These are phyloP conservation scores for Claviceps cyperi DNA, from an alignment of 2,329 filamentous ascomycete species.

Conservation along the genomic window DNA sequence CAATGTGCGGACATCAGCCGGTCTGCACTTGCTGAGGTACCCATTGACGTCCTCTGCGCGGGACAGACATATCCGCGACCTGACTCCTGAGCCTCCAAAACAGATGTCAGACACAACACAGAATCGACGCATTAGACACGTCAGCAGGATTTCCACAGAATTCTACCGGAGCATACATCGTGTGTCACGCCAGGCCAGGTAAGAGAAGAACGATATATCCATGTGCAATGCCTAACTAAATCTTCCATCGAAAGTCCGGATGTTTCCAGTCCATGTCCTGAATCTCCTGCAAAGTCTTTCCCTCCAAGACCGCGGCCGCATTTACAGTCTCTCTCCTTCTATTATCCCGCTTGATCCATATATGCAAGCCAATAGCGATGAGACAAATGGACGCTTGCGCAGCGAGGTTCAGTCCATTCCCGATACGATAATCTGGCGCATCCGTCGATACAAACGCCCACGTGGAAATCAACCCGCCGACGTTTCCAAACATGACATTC, in stretches of 20 bases:
- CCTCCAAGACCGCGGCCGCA: slow-evolving; percentile 41
- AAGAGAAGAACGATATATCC: neutral
- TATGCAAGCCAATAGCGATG: slow-evolving; percentile 29
- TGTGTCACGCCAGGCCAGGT: no score
- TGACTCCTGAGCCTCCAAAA: no score
- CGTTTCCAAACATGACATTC: slow-evolving; percentile 31
- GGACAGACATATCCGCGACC: no score
- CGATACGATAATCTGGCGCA: slow-evolving; percentile 50
- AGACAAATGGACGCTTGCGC: slow-evolving; percentile 43
- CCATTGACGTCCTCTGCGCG: no score
- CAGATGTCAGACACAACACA: no score
- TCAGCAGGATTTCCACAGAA: neutral
- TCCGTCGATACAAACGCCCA: slow-evolving; percentile 52
- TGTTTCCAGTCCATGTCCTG: slow-evolving; percentile 54
- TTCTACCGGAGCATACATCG: neutral
- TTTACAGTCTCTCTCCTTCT: slow-evolving; percentile 38
- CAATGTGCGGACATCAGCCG: no score
- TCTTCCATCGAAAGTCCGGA: slow-evolving; percentile 48
- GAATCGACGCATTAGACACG: no score
- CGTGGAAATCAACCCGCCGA: slow-evolving; percentile 47
- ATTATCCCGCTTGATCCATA: slow-evolving; percentile 53
- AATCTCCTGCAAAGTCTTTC: slow-evolving; percentile 37
- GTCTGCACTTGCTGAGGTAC: no score
- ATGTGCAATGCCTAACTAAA: neutral
- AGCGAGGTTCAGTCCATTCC: slow-evolving; percentile 56